These are phyloP conservation scores for Flagelloscypha sp. DNA, from an alignment of 768 basidiomycete species.

Conservation along the genomic window DNA sequence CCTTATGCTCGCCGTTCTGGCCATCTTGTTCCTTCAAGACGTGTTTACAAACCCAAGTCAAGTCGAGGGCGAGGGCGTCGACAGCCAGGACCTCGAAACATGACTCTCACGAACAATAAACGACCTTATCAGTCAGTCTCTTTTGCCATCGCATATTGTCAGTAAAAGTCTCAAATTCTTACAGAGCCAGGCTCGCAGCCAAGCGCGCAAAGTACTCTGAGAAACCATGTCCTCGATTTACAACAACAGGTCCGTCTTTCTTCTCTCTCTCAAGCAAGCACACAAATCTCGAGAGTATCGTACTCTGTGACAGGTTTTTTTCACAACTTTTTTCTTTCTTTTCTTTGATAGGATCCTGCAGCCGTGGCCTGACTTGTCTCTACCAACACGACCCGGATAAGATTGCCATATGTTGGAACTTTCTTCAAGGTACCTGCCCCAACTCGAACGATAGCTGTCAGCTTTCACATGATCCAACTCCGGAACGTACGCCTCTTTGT, in stretches of 20 bases:
- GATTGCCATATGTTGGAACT: constrained; percentile 92
- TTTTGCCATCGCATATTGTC: constrained; percentile 9
- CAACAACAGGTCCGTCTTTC: constrained; percentile 71
- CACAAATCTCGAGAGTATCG: constrained; percentile 13
- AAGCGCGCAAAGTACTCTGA: constrained; percentile 61
- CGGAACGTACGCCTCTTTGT: constrained; percentile 92
- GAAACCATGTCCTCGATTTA: constrained; percentile 88
- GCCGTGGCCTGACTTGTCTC: constrained; percentile 84
- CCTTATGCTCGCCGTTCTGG: constrained; percentile 38
- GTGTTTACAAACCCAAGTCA: constrained; percentile 58
- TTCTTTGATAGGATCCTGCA: constrained; percentile 68
- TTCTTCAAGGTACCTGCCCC: constrained; percentile 77
- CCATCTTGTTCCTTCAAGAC: constrained; percentile 46
- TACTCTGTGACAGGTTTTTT: constrained; percentile 8
- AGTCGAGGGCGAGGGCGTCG: constrained; percentile 35
- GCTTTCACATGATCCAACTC: constrained; percentile 89
- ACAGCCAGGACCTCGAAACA: constrained; percentile 40
- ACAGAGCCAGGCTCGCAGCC: constrained; percentile 32
- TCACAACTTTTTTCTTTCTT: constrained; percentile 16
- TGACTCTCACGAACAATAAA: constrained; percentile 65
- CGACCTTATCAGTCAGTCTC: constrained; percentile 57
- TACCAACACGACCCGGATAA: constrained; percentile 93
- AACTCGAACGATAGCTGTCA: constrained; percentile 71
- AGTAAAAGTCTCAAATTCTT: constrained; percentile 10
- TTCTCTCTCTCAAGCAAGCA: constrained; percentile 16